Evolutionary conservation across 768 basidiomycete genomes (phyloP), one percentile per base, ranked within the genome.

Genomic region (Tulasnella sp.): DNA sequence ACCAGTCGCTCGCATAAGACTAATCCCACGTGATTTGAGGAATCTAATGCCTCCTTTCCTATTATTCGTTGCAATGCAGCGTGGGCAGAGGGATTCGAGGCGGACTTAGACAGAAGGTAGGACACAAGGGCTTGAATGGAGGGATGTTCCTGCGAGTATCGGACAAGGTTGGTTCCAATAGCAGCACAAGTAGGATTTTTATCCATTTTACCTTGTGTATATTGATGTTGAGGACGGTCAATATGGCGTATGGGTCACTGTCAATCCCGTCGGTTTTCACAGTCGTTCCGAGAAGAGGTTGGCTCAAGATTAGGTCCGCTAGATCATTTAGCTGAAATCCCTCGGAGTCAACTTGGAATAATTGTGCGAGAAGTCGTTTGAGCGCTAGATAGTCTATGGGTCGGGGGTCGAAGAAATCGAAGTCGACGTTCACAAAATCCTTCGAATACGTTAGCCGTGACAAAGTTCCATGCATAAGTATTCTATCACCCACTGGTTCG

Each of bases 401-500:
- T 62, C 86, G 83, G 5, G 88, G 81, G 67, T 88, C 83, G 75
- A 88, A 93, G 67, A 96, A 98, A 62, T 96, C 91, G 65, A 98
- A 97, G 65, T 85, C 83, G 62, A 93, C 84, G 69, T 93, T 78
- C 70, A 93, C 76, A 64, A 84, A 75, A 66, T 74, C 77, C 77
- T 80, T 72, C 70, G 9, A 3, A 1, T 9, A 34, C 14, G 6
- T 31, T 19, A 52, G 49, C 56, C 23, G 29, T 32, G 19, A 23
- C 34, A 37, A n/a, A 42, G 25, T 21, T 12, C 17, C 23, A 31
- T 31, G 11, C 54, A 19, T 29, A 29, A 32, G 21, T 21, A 31
- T 15, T 27, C 23, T 37, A 51, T 19, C 27, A 53, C 63, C 41
- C 55, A 63, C 64, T 21, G 29, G 17, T 6, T 49, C 48, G 17